Evolutionary conservation across 148 eudicot genomes (phyloP).

Genomic region (Cornus kousa): DNA sequence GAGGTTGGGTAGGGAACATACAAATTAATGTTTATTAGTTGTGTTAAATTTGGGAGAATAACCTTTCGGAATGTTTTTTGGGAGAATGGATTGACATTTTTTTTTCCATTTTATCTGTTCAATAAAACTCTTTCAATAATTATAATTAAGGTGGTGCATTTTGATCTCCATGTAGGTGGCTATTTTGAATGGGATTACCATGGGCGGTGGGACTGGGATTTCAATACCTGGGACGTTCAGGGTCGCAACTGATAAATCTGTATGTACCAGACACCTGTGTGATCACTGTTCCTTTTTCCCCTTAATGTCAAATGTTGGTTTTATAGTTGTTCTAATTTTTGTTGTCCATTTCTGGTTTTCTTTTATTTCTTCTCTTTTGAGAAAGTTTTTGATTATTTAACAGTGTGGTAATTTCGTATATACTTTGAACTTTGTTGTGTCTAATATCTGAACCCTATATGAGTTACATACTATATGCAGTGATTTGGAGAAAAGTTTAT

Average conservation of each 20-base stretch:
- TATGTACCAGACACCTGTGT: slow-evolving; percentile 26
- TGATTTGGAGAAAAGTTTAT: not conserved
- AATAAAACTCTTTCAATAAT: not conserved
- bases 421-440: not conserved
- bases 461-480: not conserved
- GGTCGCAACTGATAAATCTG: slow-evolving; percentile 87
- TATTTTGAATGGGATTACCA: slow-evolving; percentile 73
- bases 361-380: not conserved
- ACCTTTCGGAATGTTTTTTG: not conserved
- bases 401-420: not conserved
- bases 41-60: not conserved
- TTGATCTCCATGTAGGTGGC: slow-evolving; percentile 57
- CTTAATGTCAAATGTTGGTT: not conserved
- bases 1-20: not conserved
- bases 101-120: slow-evolving; percentile 1
- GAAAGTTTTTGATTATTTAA: not conserved
- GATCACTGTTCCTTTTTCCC: not conserved
- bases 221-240: slow-evolving; percentile 87
- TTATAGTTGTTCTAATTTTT: too few relatives aligned
- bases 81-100: not conserved
- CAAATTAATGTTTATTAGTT: not conserved
- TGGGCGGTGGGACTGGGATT: slow-evolving; percentile 93
- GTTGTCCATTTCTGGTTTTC: not conserved
- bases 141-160: slow-evolving; percentile 8
- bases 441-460: not conserved